A percentile compares a stretch with the other conserved stretches of the same genome.
Evolutionary conservation across 2,329 filamentous ascomycete genomes (phyloP).

Genomic region (Chaetothyriales sp.): DNA sequence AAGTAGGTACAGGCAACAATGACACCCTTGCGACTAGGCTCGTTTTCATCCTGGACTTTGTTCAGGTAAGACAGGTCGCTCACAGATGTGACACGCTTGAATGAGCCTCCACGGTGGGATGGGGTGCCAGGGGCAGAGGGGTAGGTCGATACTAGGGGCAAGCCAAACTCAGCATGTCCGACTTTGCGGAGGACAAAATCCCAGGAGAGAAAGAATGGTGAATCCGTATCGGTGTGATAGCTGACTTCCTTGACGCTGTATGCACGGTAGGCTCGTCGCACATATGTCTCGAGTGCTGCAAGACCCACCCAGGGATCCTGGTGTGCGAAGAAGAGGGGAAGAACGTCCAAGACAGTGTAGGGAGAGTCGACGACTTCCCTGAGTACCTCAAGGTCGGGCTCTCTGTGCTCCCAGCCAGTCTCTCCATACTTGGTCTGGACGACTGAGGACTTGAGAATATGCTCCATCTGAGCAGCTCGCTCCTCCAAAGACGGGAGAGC

Average conservation of each 20-base stretch:
- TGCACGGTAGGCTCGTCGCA: conserved; percentile 89
- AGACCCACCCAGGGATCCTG: conserved; percentile 86
- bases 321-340: conserved; percentile 89
- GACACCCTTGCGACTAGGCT: conserved; percentile 78
- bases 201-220: conserved; percentile 74
- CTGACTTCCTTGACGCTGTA: conserved; percentile 82
- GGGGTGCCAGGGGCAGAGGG: conserved; percentile 75
- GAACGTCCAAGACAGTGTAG: conserved; percentile 93
- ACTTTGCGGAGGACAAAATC: conserved; percentile 92
- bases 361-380: conserved; percentile 98
- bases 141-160: conserved; percentile 62
- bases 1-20: conserved; percentile 87
- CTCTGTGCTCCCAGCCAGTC: conserved; percentile 88
- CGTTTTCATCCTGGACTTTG: conserved; percentile 47
- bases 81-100: conserved; percentile 82
- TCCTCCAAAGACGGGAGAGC: conserved; percentile 92
- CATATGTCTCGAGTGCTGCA: conserved; percentile 88
- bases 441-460: conserved; percentile 89
- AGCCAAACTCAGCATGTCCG: conserved; percentile 75
- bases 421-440: conserved; percentile 96
- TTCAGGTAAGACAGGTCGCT: conserved; percentile 89
- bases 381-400: conserved; percentile 77
- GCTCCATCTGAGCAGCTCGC: conserved; percentile 91
- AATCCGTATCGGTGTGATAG: conserved; percentile 63
- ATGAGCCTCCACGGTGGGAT: conserved; percentile 42